A percentile compares a stretch with the other conserved stretches of the same genome.
Conservation (phyloP, 345 rosid genomes). For the Citrus medica region DNA sequence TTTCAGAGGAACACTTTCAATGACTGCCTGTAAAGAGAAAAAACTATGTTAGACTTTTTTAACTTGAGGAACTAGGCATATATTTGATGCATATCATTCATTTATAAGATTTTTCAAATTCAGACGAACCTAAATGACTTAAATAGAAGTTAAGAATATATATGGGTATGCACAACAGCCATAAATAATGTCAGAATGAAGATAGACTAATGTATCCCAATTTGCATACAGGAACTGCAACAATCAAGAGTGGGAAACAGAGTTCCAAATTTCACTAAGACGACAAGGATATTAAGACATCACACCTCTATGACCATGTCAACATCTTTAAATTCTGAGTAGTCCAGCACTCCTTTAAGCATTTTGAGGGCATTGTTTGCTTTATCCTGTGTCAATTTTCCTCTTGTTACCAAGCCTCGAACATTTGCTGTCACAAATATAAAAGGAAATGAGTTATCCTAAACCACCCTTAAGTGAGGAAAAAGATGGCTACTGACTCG, state of each 20-base stretch:
- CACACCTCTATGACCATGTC: constrained; percentile 96
- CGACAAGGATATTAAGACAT: background rate
- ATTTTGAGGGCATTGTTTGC: constrained; percentile 75
- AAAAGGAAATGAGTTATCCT: background rate
- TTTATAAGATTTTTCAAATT: constrained; percentile 4
- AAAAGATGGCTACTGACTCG: background rate
- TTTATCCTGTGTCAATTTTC: constrained; percentile 60
- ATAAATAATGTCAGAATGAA: background rate
- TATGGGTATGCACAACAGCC: background rate
- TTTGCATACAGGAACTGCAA: background rate
- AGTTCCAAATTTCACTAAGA: background rate
- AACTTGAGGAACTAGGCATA: background rate
- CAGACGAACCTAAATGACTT: background rate
- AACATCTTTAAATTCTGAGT: constrained; percentile 79
- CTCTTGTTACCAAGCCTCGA: constrained; percentile 61
- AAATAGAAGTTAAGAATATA: constrained; percentile 1
- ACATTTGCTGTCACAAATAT: constrained; percentile 59
- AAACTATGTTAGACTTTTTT: background rate
- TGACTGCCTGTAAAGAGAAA: constrained; percentile 72
- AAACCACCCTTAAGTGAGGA: background rate
- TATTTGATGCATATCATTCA: background rate
- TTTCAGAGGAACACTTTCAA: constrained; percentile 76
- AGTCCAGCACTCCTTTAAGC: constrained; percentile 78
- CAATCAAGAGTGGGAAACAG: background rate
- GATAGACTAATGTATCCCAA: background rate